Conservation (phyloP, 371 early-diverging fungal genomes). For the Nematocida homosporus region DNA sequence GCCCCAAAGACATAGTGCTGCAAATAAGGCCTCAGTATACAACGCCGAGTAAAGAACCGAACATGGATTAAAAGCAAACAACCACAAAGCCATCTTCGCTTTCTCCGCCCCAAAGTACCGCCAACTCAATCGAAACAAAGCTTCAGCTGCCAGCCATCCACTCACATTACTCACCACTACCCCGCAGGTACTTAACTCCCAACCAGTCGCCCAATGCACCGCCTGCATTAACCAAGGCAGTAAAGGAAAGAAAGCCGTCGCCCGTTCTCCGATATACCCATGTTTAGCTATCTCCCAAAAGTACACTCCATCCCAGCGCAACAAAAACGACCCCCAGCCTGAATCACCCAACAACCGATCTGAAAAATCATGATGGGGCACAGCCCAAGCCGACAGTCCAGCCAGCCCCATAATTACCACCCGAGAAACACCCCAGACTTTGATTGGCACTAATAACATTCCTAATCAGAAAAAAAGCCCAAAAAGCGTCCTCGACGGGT, state of each 20-base stretch:
- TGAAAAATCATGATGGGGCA: conserved; percentile 60
- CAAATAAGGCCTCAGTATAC: conserved; percentile 67
- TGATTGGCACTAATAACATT: background rate
- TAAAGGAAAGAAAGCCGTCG: conserved; percentile 82
- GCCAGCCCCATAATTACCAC: background rate
- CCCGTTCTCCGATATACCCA: conserved; percentile 80
- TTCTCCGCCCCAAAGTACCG: conserved; percentile 23
- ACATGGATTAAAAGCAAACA: conserved; percentile 64
- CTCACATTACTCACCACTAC: conserved; percentile 67
- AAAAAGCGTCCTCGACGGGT: conserved; percentile 59
- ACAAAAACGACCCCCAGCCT: conserved; percentile 69
- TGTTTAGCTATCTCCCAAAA: conserved; percentile 75
- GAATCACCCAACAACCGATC: conserved; percentile 67
- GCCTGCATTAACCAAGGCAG: conserved; percentile 71
- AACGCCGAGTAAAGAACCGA: conserved; percentile 62
- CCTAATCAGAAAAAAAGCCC: conserved; percentile 5
- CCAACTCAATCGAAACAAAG: conserved; percentile 56
- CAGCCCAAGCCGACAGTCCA: conserved; percentile 15
- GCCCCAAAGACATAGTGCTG: conserved; percentile 54
- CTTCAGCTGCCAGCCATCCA: conserved; percentile 49
- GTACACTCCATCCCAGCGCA: conserved; percentile 85
- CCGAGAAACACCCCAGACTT: conserved; percentile 31
- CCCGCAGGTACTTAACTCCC: conserved; percentile 68
- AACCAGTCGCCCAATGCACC: conserved; percentile 66
- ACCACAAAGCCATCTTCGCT: conserved; percentile 36